phyloP scores from a whole-genome alignment of 768 basidiomycete species.

The Tephrocybe sp. region DNA sequence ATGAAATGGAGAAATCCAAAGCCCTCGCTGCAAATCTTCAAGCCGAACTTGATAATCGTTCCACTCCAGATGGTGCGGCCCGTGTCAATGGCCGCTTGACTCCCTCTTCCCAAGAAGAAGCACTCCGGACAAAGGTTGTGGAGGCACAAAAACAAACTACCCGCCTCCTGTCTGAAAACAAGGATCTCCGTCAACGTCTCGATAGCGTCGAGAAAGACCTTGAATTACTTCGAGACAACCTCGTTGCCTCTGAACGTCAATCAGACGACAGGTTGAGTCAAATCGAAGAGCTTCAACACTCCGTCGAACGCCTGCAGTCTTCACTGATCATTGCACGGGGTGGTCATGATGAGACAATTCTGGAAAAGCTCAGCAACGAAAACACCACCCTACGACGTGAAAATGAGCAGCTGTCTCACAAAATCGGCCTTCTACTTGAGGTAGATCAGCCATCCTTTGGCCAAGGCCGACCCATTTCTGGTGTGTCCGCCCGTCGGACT shows the following conservation, averaged over 20 bases:
- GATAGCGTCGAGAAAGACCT: constrained; percentile 76
- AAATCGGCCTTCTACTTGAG: constrained; percentile 85
- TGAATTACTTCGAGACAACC: constrained; percentile 62
- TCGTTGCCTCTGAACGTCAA: constrained; percentile 72
- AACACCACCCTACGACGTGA: constrained; percentile 77
- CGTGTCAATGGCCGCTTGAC: constrained; percentile 73
- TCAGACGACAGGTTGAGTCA: constrained; percentile 74
- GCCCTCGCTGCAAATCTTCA: constrained; percentile 75
- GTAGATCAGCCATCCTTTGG: constrained; percentile 78
- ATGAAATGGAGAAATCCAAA: constrained; percentile 92
- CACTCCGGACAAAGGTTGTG: constrained; percentile 64
- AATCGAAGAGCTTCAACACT: constrained; percentile 77
- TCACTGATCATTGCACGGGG: constrained; percentile 73
- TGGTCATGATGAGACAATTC: constrained; percentile 70
- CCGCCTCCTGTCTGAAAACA: constrained; percentile 70
- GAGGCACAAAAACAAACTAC: constrained; percentile 79
- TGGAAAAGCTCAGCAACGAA: constrained; percentile 82
- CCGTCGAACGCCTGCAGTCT: constrained; percentile 72
- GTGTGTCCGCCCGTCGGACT: constrained; percentile 50
- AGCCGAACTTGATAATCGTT: constrained; percentile 76
- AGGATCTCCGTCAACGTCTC: constrained; percentile 70
- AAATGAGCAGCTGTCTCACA: constrained; percentile 88
- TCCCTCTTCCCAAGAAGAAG: constrained; percentile 76
- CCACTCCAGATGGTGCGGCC: constrained; percentile 40
- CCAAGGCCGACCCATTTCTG: constrained; percentile 58